These are phyloP conservation scores for Cryphonectria japonica DNA, from an alignment of 2,329 filamentous ascomycete genomes.

Conservation along the genomic window DNA sequence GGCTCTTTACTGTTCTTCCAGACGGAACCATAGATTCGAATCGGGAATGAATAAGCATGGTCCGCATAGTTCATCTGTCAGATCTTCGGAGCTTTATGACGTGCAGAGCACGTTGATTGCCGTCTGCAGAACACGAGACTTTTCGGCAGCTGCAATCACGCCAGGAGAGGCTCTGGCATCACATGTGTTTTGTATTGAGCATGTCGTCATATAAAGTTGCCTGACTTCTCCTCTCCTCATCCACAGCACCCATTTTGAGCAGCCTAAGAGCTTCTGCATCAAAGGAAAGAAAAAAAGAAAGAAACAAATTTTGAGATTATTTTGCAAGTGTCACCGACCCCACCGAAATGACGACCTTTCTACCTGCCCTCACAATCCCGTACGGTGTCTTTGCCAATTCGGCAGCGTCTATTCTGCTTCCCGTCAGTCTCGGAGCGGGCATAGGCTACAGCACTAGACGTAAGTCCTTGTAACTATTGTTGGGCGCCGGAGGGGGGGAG, in stretches of 20 bases:
- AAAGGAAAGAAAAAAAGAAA: background rate
- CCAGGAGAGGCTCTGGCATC: background rate
- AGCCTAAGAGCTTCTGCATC: background rate
- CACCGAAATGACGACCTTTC: constrained; percentile 73
- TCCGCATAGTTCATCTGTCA: background rate
- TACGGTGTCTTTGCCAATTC: constrained; percentile 71
- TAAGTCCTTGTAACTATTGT: constrained; percentile 44
- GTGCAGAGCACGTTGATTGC: background rate
- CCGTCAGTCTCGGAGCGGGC: constrained; percentile 72
- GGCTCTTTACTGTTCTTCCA: background rate
- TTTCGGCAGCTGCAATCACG: background rate
- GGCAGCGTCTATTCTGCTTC: constrained; percentile 74
- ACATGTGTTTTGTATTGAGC: background rate
- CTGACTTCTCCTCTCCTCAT: background rate
- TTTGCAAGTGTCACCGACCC: background rate
- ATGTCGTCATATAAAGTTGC: constrained; percentile 8
- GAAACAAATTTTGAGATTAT: background rate
- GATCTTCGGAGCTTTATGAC: background rate
- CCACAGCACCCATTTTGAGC: background rate
- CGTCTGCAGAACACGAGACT: background rate
- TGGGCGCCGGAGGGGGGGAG: no score
- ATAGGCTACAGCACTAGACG: constrained; percentile 71
- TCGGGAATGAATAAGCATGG: background rate
- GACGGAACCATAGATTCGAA: background rate
- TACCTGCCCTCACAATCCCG: constrained; percentile 78